Evolutionary conservation across 495 filamentous ascomycete species (phyloP).

Genomic region (Penicillium odoratum): DNA sequence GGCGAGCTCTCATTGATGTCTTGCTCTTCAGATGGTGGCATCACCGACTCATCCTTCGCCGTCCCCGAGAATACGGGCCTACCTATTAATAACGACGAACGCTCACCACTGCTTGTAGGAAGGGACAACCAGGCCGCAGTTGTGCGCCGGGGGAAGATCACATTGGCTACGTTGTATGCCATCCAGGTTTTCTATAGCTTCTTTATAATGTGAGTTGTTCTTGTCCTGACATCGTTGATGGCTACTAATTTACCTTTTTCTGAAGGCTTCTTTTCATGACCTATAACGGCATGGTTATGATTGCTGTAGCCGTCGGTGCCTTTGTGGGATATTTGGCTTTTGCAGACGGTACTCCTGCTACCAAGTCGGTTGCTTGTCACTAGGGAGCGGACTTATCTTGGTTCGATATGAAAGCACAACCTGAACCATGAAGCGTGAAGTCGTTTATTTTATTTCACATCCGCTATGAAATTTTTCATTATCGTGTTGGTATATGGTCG

Average conservation of each 20-base stretch:
- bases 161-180: conserved; percentile 83
- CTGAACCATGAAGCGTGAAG: neutral
- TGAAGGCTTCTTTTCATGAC: conserved; percentile 98
- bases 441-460: conserved; percentile 8
- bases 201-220: conserved; percentile 89
- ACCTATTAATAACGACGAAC: conserved; percentile 43
- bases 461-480: neutral
- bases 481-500: neutral
- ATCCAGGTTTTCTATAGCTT: conserved; percentile 98
- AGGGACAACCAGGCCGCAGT: conserved; percentile 46
- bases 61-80: conserved; percentile 15
- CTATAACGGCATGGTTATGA: conserved; percentile 97
- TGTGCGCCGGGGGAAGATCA: conserved; percentile 62
- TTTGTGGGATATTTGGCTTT: conserved; percentile 87
- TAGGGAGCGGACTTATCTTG: conserved; percentile 33
- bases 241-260: neutral
- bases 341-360: conserved; percentile 62
- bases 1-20: conserved; percentile 36
- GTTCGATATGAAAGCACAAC: neutral
- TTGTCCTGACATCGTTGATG: neutral
- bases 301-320: conserved; percentile 83
- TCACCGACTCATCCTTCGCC: conserved; percentile 34
- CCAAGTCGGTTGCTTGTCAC: conserved; percentile 90
- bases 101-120: conserved; percentile 74
- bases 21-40: conserved; percentile 49